Percentiles rank a stretch among this genome's conserved stretches.
phyloP scores from a whole-genome alignment of 345 rosid genomes.

The Geranium rotundifolium region DNA sequence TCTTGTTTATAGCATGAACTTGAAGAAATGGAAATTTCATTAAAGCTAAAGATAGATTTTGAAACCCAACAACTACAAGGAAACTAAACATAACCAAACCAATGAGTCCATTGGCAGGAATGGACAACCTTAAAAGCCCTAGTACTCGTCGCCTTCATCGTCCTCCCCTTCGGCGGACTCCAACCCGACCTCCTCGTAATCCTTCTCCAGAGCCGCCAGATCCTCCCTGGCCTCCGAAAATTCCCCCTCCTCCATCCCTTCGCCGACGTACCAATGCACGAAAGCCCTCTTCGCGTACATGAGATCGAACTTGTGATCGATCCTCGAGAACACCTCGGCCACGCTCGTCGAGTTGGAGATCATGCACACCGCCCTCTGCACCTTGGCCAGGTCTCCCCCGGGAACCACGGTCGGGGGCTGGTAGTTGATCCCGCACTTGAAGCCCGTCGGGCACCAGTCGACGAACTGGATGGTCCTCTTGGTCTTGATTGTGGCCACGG shows the following conservation, averaged over 20 bases:
- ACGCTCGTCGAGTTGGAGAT: slow-evolving; percentile 79
- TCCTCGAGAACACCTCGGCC: slow-evolving; percentile 62
- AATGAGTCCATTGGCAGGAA: too few species aligned
- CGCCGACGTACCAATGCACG: slow-evolving; percentile 83
- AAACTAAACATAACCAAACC: too few species aligned
- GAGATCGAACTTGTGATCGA: slow-evolving; percentile 72
- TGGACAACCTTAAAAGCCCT: background rate
- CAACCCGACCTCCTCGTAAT: slow-evolving; percentile 58
- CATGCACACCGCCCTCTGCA: slow-evolving; percentile 79
- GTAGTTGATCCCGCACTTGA: slow-evolving; percentile 77
- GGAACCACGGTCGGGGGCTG: slow-evolving; percentile 80
- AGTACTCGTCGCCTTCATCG: slow-evolving; percentile 44
- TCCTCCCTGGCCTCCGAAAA: slow-evolving; percentile 86
- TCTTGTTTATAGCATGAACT: too few species aligned
- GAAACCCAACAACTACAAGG: too few species aligned
- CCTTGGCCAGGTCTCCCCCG: slow-evolving; percentile 64
- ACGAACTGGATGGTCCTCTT: slow-evolving; percentile 30
- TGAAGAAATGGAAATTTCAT: too few species aligned
- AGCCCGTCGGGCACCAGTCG: slow-evolving; percentile 87
- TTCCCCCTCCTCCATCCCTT: slow-evolving; percentile 90
- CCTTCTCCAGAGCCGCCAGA: slow-evolving; percentile 29
- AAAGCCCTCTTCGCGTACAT: slow-evolving; percentile 80
- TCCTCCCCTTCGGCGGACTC: slow-evolving; percentile 50
- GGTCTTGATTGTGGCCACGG: slow-evolving; percentile 54
- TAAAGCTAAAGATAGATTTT: too few species aligned